Percentiles rank a stretch among this genome's conserved stretches.
Evolutionary conservation across 768 basidiomycete species (phyloP).

Genomic region (Fistulinella prunicolor): DNA sequence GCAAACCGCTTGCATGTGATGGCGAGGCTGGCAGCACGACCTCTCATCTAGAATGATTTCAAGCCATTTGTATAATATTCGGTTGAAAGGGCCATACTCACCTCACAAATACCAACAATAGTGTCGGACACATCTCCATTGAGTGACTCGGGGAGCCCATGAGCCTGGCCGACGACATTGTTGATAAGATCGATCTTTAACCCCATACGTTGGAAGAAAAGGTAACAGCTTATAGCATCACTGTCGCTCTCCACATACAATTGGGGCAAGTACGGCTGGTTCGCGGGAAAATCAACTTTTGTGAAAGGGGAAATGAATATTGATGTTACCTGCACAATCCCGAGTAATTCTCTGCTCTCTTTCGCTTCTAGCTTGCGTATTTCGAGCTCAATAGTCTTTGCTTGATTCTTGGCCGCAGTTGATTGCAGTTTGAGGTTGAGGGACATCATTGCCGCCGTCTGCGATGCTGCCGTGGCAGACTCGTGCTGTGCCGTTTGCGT

Average conservation of each 20-base stretch:
- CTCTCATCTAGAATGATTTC: slow-evolving; percentile 65
- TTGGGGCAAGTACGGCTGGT: slow-evolving; percentile 86
- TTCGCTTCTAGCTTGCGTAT: slow-evolving; percentile 79
- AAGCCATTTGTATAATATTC: neutral
- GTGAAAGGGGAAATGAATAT: neutral
- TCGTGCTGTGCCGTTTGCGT: slow-evolving; percentile 83
- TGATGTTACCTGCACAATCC: slow-evolving; percentile 70
- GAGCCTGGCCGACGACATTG: slow-evolving; percentile 73
- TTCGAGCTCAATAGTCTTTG: slow-evolving; percentile 86
- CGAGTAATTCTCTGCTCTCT: slow-evolving; percentile 76
- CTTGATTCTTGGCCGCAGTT: slow-evolving; percentile 86
- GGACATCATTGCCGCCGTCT: slow-evolving; percentile 91
- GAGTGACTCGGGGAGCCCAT: slow-evolving; percentile 82
- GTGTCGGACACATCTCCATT: slow-evolving; percentile 78
- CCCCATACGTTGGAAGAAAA: slow-evolving; percentile 90
- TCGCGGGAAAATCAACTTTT: neutral
- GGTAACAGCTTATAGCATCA: slow-evolving; percentile 83
- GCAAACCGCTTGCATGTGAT: slow-evolving; percentile 89
- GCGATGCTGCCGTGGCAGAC: slow-evolving; percentile 78
- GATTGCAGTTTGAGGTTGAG: slow-evolving; percentile 94
- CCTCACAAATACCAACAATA: slow-evolving; percentile 94
- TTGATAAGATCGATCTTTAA: slow-evolving; percentile 88
- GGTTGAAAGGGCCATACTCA: slow-evolving; percentile 30
- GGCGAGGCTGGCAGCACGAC: slow-evolving; percentile 75
- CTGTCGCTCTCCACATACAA: slow-evolving; percentile 86